Evolutionary conservation across 768 basidiomycete genomes (phyloP).

Genomic region (Collybia mongolica): DNA sequence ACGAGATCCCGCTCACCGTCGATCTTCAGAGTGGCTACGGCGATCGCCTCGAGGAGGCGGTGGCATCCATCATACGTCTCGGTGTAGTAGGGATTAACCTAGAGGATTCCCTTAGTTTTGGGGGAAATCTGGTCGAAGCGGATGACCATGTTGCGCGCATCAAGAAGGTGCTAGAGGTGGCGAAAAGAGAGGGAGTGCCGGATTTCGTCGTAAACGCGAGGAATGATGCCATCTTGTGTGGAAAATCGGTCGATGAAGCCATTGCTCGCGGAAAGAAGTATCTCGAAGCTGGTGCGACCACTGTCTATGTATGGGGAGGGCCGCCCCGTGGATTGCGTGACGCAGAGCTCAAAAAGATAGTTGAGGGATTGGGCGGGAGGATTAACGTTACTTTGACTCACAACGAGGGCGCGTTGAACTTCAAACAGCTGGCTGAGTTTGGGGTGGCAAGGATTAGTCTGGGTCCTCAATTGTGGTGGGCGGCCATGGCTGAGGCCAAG

Average conservation of each 20-base stretch:
- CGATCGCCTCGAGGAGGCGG: not conserved
- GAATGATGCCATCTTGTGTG: not conserved
- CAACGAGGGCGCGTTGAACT: not conserved
- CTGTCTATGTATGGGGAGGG: conserved; percentile 3
- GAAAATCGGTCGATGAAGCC: not conserved
- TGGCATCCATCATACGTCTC: not conserved
- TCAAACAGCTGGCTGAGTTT: not conserved
- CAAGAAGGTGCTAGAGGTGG: conserved; percentile 1
- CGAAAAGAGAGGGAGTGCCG: not conserved
- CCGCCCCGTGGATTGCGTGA: not conserved
- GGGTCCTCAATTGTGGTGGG: not conserved
- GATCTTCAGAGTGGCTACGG: conserved; percentile 5
- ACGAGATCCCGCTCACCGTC: conserved; percentile 1
- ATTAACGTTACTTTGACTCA: conserved; percentile 1
- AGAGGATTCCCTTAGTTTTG: conserved; percentile 1
- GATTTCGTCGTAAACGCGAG: conserved; percentile 4
- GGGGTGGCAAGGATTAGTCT: conserved; percentile 3
- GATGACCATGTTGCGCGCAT: conserved; percentile 2
- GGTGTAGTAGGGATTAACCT: conserved; percentile 4
- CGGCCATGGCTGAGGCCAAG: not conserved
- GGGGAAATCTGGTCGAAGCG: not conserved
- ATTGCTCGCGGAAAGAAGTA: conserved; percentile 1
- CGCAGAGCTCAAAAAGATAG: not conserved
- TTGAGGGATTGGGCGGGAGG: not conserved
- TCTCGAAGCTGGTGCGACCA: conserved; percentile 4